Evolutionary conservation across 495 filamentous ascomycete genomes (phyloP).

Genomic region (Aspergillus sparsus): DNA sequence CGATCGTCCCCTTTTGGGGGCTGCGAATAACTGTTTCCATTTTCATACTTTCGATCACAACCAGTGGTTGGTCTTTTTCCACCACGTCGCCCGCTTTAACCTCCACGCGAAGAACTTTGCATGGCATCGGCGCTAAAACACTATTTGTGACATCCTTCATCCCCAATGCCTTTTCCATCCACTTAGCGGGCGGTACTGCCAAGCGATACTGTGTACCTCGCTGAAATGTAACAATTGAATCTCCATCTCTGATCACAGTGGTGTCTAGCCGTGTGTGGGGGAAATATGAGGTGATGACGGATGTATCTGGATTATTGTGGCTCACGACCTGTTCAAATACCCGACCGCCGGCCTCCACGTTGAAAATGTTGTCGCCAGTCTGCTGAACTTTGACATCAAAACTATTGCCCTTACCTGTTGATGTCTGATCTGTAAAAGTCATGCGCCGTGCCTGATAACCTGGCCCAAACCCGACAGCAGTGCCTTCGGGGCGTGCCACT

Average conservation of each 20-base stretch:
- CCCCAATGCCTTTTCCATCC: constrained; percentile 85
- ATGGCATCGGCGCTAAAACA: constrained; percentile 91
- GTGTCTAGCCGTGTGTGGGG: constrained; percentile 78
- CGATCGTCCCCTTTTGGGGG: constrained; percentile 77
- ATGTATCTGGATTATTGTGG: constrained; percentile 37
- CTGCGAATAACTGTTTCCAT: constrained; percentile 98
- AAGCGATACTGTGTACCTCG: constrained; percentile 76
- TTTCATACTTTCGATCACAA: constrained; percentile 99
- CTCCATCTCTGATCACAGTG: constrained; percentile 69
- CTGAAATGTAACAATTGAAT: constrained; percentile 78
- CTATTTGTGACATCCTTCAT: constrained; percentile 78
- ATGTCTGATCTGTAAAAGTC: constrained; percentile 48
- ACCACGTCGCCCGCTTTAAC: constrained; percentile 79
- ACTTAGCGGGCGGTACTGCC: constrained; percentile 64
- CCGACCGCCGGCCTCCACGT: constrained; percentile 59
- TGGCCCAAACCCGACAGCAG: constrained; percentile 54
- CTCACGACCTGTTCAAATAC: constrained; percentile 50
- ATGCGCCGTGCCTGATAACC: constrained; percentile 57
- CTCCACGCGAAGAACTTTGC: constrained; percentile 85
- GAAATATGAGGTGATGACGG: constrained; percentile 60
- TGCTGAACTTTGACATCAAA: constrained; percentile 71
- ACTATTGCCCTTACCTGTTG: constrained; percentile 34
- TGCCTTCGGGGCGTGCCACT: constrained; percentile 26
- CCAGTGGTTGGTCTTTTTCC: constrained; percentile 80
- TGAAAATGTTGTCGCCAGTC: constrained; percentile 60